Evolutionary conservation across 2,329 filamentous ascomycete genomes (phyloP), one percentile per base, ranked within the genome.

Genomic region (Sporothrix pseudoabietina): DNA sequence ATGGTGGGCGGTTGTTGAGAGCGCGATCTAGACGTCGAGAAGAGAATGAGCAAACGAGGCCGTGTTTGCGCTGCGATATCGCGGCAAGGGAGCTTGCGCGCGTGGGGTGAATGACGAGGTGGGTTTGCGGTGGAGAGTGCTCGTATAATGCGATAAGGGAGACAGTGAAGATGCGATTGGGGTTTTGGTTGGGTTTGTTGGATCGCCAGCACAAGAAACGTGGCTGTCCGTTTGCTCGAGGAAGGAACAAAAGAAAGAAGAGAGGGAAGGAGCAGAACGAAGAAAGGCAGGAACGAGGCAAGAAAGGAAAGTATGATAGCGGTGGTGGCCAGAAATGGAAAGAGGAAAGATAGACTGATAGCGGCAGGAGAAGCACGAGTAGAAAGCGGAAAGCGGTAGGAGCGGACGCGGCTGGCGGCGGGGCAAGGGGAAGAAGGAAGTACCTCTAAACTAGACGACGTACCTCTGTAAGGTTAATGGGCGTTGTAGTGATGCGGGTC

Each of bases 381-480:
- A 14, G 16, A 55, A 14, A 55, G 26, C 22, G 52, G 26, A 55
- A 55, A 14, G 7, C n/a, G 68, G 68, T 9, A 44, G 32, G 52
- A 70, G 68, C 32, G 52, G 49, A 61, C 69, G 54, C 69, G 69
- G 69, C 69, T 71, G 69, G 69, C 69, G 54, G 69, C 69, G 69
- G 68, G 69, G 69, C 69, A 71, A 47, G 47, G 39, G 22, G 35
- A 55, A 12, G 66, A 35, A 41, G 6, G 49, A 47, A 39, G 35
- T 22, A 16, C 16, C 30, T 22, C 2, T 41, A 22, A 6, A 57
- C 2, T 41, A 22, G 14, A 57, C 55, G 9, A 1, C 22, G 26
- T 30, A 57, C 16, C 26, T 57, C 49, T 49, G 44, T 49, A 14
- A 49, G 22, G 22, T 26, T 57, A 41, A 32, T 22, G 57, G 30